These are phyloP conservation scores for Pythium oligandrum DNA, from an alignment of 352 stramenopile genomes.

Conservation along the genomic window DNA sequence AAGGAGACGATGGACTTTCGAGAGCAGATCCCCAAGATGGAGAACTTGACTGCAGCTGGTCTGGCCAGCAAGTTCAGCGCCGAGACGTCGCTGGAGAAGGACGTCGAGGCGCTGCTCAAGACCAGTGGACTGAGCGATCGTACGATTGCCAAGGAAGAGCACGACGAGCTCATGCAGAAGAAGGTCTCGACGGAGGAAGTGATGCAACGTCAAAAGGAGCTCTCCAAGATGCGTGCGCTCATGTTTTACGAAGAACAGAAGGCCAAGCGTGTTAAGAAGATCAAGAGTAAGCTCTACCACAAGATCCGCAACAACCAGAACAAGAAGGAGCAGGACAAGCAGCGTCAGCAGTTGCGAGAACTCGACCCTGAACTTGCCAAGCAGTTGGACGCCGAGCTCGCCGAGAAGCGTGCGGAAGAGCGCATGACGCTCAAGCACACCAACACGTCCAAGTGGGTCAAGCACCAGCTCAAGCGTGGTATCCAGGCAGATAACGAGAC, in stretches of 20 bases:
- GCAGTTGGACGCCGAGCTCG: constrained; percentile 76
- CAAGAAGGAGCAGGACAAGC: constrained; percentile 83
- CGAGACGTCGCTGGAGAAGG: constrained; percentile 88
- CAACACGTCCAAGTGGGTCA: constrained; percentile 98
- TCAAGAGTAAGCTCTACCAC: constrained; percentile 99
- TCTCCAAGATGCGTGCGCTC: constrained; percentile 95
- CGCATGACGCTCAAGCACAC: constrained; percentile 97
- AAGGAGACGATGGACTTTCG: constrained; percentile 95
- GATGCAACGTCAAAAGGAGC: constrained; percentile 82
- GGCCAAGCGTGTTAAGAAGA: constrained; percentile 97
- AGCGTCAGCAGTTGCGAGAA: constrained; percentile 72
- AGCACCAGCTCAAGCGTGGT: constrained; percentile 90
- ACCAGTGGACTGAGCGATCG: constrained; percentile 49
- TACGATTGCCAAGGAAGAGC: constrained; percentile 57
- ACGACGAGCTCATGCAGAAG: constrained; percentile 68
- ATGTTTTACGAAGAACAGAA: constrained; percentile 99
- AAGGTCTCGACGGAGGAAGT: constrained; percentile 78
- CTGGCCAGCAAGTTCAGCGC: constrained; percentile 92
- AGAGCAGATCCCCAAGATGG: constrained; percentile 75
- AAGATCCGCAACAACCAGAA: constrained; percentile 96
- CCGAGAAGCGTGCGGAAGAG: constrained; percentile 93
- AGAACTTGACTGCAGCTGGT: constrained; percentile 77
- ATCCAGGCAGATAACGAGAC: constrained; percentile 91
- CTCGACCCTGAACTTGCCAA: constrained; percentile 71
- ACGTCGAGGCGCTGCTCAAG: constrained; percentile 61